Conservation (phyloP, 2,329 filamentous ascomycete genomes). For the Gremmenia infestans region DNA sequence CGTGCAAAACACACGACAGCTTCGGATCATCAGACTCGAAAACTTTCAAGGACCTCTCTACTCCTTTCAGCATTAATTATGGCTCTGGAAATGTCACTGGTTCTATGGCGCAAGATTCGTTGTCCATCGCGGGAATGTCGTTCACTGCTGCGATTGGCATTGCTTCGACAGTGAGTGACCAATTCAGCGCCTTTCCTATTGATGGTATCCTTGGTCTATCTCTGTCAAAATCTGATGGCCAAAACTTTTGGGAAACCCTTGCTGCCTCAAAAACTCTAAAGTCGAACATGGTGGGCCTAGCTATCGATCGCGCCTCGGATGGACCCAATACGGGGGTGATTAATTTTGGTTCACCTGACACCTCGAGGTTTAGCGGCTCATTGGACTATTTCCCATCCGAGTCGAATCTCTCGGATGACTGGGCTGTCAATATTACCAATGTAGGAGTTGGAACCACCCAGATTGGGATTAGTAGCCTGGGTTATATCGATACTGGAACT, state of each 20-base stretch:
- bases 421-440: conserved; percentile 68
- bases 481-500: conserved; percentile 81
- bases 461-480: conserved; percentile 46
- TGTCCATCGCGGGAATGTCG: conserved; percentile 62
- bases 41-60: conserved; percentile 48
- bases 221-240: conserved; percentile 48
- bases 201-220: conserved; percentile 83
- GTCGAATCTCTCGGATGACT: conserved; percentile 50
- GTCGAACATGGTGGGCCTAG: conserved; percentile 67
- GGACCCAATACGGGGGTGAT: conserved; percentile 68
- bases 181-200: conserved; percentile 76
- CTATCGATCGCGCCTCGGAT: conserved; percentile 63
- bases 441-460: conserved; percentile 56
- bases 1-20: conserved; percentile 65
- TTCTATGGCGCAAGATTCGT: conserved; percentile 57
- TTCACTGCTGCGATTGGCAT: conserved; percentile 66
- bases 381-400: conserved; percentile 60
- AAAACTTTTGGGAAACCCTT: conserved; percentile 64
- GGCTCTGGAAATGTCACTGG: conserved; percentile 73
- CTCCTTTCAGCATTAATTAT: conserved; percentile 64
- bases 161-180: conserved; percentile 63
- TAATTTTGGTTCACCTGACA: conserved; percentile 68
- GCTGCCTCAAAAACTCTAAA: conserved; percentile 49
- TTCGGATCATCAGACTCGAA: conserved; percentile 64
- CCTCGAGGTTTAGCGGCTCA: conserved; percentile 60